These are phyloP conservation scores for Daedaleopsis sinensis DNA, from an alignment of 768 basidiomycete genomes.

Conservation along the genomic window DNA sequence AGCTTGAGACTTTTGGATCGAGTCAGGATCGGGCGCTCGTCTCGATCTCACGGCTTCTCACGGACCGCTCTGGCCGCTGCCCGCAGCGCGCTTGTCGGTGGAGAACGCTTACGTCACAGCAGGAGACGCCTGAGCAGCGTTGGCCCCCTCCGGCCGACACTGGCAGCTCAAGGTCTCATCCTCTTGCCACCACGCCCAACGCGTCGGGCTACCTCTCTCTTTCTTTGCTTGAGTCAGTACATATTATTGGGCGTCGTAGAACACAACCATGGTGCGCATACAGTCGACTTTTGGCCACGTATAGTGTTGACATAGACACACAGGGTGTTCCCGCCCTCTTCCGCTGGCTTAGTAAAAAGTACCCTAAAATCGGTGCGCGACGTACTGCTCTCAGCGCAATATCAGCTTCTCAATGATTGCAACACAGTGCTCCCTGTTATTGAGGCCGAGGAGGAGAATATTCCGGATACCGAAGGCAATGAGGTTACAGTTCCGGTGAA, in stretches of 20 bases:
- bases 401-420: neutral
- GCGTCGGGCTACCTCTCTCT: neutral
- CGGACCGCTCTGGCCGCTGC: neutral
- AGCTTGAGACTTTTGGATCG: constrained; percentile 17
- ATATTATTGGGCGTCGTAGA: neutral
- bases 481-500: constrained; percentile 76
- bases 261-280: constrained; percentile 18
- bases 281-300: neutral
- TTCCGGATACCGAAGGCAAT: constrained; percentile 68
- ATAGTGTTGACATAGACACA: constrained; percentile 2
- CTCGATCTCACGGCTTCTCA: neutral
- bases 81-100: neutral
- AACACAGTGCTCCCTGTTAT: constrained; percentile 69
- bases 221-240: neutral
- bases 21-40: constrained; percentile 16
- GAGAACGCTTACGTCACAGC: neutral
- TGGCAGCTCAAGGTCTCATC: neutral
- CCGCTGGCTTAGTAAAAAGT: constrained; percentile 98
- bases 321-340: constrained; percentile 98
- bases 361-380: constrained; percentile 89
- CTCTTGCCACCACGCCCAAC: neutral
- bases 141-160: neutral
- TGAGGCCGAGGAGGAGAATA: constrained; percentile 80
- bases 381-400: neutral
- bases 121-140: neutral